Conservation (phyloP, 768 basidiomycete species). For the Dacryopinax spathularia region DNA sequence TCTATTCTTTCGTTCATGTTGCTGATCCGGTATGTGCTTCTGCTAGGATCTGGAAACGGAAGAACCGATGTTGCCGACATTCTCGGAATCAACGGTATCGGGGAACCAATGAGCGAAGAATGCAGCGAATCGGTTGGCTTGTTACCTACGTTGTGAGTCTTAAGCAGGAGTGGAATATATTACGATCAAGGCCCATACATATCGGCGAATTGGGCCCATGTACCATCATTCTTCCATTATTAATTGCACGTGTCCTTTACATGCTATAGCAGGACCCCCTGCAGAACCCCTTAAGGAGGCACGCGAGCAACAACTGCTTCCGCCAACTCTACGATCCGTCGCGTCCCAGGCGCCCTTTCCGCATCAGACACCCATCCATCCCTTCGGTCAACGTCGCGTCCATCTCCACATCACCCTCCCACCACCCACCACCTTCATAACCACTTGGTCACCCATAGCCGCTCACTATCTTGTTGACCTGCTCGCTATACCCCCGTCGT, state of each 20-base stretch:
- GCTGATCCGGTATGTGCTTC: no score
- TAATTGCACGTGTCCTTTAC: no score
- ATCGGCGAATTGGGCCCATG: no score
- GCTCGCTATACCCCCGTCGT: no score
- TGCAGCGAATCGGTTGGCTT: no score
- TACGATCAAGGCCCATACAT: no score
- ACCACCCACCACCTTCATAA: not conserved
- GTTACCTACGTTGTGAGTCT: no score
- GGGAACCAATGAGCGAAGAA: not conserved
- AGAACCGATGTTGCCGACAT: conserved; percentile 26
- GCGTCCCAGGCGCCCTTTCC: no score
- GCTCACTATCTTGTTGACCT: not conserved
- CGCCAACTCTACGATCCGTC: not conserved
- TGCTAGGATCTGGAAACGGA: conserved; percentile 65
- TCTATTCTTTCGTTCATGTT: conserved; percentile 5
- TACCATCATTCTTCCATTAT: no score
- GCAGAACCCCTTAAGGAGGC: not conserved
- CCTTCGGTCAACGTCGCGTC: not conserved
- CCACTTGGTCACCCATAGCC: not conserved
- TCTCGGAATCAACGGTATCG: not conserved
- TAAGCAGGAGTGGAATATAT: no score
- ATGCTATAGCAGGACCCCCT: no score
- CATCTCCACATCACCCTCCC: not conserved
- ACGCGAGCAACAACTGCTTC: not conserved
- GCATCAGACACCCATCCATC: not conserved